Evolutionary conservation across 2,329 filamentous ascomycete species (phyloP).

Genomic region (Chaetomium sp.): DNA sequence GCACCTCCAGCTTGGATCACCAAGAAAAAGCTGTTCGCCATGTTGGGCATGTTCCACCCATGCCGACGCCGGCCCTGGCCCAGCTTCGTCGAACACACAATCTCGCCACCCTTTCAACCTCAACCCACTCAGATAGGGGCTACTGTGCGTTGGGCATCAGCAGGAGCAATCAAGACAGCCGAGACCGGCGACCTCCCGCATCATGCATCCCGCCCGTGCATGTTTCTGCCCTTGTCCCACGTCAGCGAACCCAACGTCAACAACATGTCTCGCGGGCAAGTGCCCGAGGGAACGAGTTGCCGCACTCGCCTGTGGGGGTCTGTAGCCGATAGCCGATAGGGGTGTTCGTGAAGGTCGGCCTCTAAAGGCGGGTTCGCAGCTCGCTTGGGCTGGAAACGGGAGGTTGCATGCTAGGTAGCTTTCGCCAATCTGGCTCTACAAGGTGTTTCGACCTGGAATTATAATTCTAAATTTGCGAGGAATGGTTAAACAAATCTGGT

Average conservation of each 20-base stretch:
- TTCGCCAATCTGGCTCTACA: not conserved
- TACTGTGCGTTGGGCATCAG: not conserved
- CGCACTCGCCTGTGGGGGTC: not conserved
- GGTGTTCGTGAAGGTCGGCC: not conserved
- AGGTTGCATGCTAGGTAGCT: not conserved
- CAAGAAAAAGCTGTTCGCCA: too few relatives aligned
- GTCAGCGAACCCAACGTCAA: slow-evolving; percentile 4
- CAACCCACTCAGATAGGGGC: not conserved
- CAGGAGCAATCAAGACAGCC: slow-evolving; percentile 3
- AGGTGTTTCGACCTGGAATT: not conserved
- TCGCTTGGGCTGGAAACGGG: not conserved
- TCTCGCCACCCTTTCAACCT: not conserved
- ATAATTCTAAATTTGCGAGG: not conserved
- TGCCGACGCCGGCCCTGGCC: not conserved
- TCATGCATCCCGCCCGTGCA: slow-evolving; percentile 1
- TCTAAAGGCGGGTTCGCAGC: not conserved
- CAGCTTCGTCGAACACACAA: not conserved
- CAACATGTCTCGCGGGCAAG: not conserved
- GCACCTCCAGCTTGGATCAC: too few relatives aligned
- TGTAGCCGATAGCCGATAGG: not conserved
- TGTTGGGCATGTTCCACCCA: too few relatives aligned
- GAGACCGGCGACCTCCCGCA: slow-evolving; percentile 1
- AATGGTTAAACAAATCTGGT: not conserved
- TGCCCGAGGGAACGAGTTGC: not conserved
- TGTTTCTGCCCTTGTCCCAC: slow-evolving; percentile 18